Evolutionary conservation across 1,284 basidiomycete genomes (phyloP).

Genomic region (Trichosporon ovoides): DNA sequence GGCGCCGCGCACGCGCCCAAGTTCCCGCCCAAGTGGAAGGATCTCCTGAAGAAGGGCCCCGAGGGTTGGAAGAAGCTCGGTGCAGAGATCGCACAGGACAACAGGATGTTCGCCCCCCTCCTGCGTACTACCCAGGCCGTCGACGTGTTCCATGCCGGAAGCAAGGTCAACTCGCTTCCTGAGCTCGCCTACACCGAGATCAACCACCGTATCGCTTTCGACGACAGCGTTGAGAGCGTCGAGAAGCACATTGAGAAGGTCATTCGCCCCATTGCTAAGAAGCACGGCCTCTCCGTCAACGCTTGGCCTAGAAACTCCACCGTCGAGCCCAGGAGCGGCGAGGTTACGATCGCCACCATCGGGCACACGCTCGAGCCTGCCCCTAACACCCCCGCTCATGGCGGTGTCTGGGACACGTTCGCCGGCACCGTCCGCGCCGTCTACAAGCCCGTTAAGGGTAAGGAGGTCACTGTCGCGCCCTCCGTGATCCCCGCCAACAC

Average conservation of each 20-base stretch:
- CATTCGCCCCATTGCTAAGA: slow-evolving; percentile 32
- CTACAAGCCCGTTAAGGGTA: slow-evolving; percentile 32
- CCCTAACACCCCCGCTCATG: slow-evolving; percentile 36
- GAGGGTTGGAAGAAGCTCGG: slow-evolving; percentile 43
- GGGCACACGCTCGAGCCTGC: slow-evolving; percentile 46
- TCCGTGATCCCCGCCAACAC: slow-evolving; percentile 30
- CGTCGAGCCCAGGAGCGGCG: slow-evolving; percentile 12
- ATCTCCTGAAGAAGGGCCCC: slow-evolving; percentile 31
- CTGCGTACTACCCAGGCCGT: slow-evolving; percentile 42
- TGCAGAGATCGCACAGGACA: slow-evolving; percentile 7
- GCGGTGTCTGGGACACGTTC: slow-evolving; percentile 46
- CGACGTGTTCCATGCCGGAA: slow-evolving; percentile 41
- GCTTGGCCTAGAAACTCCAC: slow-evolving; percentile 1
- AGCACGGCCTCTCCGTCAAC: slow-evolving; percentile 27
- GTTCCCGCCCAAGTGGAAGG: slow-evolving; percentile 38
- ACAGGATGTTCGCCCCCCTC: background rate
- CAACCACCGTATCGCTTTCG: slow-evolving; percentile 49
- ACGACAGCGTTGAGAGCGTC: slow-evolving; percentile 33
- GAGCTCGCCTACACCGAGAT: slow-evolving; percentile 37
- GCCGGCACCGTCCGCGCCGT: slow-evolving; percentile 44
- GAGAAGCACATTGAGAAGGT: slow-evolving; percentile 33
- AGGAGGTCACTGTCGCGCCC: slow-evolving; percentile 39
- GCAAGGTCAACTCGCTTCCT: slow-evolving; percentile 39
- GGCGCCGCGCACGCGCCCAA: slow-evolving; percentile 44
- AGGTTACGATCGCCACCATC: slow-evolving; percentile 34